Conservation (phyloP, 495 filamentous ascomycete species). For the Annulohypoxylon nitens region DNA sequence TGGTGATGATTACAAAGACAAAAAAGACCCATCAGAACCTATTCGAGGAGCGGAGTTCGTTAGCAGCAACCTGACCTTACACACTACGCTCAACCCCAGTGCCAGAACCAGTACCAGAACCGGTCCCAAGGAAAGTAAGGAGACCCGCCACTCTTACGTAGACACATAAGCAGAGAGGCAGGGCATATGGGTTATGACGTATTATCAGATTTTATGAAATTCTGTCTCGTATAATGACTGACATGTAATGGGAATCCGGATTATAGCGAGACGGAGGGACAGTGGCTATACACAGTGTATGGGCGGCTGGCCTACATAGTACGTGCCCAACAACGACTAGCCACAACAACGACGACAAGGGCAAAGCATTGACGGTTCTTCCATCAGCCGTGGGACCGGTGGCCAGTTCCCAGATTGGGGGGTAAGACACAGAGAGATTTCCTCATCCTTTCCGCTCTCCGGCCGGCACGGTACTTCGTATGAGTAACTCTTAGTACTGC, state of each 20-base stretch:
- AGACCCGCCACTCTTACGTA: slow-evolving; percentile 41
- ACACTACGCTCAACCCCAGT: not conserved
- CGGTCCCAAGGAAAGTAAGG: slow-evolving; percentile 23
- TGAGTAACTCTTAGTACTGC: slow-evolving; percentile 33
- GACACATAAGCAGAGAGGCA: slow-evolving; percentile 42
- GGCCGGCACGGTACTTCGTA: slow-evolving; percentile 42
- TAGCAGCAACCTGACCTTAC: slow-evolving; percentile 7
- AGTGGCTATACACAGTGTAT: slow-evolving; percentile 24
- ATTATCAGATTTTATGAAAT: slow-evolving; percentile 14
- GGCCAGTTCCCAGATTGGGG: slow-evolving; percentile 33
- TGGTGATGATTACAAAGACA: slow-evolving; percentile 33
- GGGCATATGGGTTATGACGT: slow-evolving; percentile 29
- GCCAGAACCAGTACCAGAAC: too few relatives aligned
- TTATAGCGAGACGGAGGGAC: not conserved
- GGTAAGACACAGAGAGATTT: slow-evolving; percentile 34
- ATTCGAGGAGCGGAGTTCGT: slow-evolving; percentile 30
- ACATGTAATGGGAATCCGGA: too few relatives aligned
- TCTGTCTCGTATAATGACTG: slow-evolving; percentile 33
- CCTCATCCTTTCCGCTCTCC: slow-evolving; percentile 37
- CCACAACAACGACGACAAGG: slow-evolving; percentile 16
- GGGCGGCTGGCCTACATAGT: not conserved
- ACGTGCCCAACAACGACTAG: slow-evolving; percentile 22
- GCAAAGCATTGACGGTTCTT: slow-evolving; percentile 16
- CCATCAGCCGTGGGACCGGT: slow-evolving; percentile 37
- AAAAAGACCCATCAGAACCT: slow-evolving; percentile 34